These are phyloP conservation scores for Astraeus odoratus DNA, from an alignment of 768 basidiomycete genomes.

Conservation along the genomic window DNA sequence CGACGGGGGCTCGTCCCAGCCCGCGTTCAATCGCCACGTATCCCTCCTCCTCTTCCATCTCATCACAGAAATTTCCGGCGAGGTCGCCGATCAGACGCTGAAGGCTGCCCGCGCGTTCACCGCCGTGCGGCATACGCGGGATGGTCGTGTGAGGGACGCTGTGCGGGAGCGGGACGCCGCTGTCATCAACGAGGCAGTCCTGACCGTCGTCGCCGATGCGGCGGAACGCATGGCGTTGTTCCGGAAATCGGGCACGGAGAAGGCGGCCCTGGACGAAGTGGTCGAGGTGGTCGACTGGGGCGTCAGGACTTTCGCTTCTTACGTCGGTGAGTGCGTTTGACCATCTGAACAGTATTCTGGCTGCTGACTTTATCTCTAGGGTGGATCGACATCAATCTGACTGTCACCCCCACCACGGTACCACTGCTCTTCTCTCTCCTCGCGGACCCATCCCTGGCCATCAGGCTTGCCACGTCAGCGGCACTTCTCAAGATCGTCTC, in stretches of 20 bases:
- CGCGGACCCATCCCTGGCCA: slow-evolving; percentile 66
- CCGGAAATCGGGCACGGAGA: slow-evolving; percentile 41
- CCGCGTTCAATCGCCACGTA: slow-evolving; percentile 74
- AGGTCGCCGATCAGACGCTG: slow-evolving; percentile 94
- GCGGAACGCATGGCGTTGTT: slow-evolving; percentile 49
- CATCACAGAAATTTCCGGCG: slow-evolving; percentile 90
- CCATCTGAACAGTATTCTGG: background rate
- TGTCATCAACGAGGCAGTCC: slow-evolving; percentile 77
- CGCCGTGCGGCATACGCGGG: slow-evolving; percentile 66
- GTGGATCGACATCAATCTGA: slow-evolving; percentile 97
- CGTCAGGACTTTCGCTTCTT: slow-evolving; percentile 86
- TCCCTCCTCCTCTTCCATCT: slow-evolving; percentile 87
- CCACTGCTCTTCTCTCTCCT: slow-evolving; percentile 80
- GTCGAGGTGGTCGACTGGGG: slow-evolving; percentile 88
- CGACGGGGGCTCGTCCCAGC: slow-evolving; percentile 46
- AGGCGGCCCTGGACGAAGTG: slow-evolving; percentile 48
- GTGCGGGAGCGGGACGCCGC: slow-evolving; percentile 87
- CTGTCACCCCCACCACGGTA: slow-evolving; percentile 85
- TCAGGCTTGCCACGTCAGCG: slow-evolving; percentile 79
- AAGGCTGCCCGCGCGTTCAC: slow-evolving; percentile 78
- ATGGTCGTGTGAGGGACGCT: slow-evolving; percentile 80
- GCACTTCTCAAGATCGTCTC: slow-evolving; percentile 77
- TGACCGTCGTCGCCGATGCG: slow-evolving; percentile 74
- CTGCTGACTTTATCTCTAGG: slow-evolving; percentile 40
- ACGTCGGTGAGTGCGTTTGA: slow-evolving; percentile 70